Evolutionary conservation across 805 yeast genomes (phyloP).

Genomic region (Brettanomyces sp.): DNA sequence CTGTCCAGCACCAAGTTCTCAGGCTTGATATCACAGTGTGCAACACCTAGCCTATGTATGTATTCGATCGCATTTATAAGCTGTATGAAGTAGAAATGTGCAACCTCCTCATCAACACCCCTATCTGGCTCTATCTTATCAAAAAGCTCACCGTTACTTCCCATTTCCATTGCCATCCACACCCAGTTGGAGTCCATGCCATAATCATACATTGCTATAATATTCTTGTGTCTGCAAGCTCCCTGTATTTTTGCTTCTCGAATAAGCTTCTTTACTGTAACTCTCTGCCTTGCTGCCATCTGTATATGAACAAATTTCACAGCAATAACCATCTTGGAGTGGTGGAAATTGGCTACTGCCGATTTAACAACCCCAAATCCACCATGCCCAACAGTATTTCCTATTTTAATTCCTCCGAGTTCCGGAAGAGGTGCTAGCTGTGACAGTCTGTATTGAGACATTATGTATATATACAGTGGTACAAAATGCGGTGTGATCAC

Average conservation of each 20-base stretch:
- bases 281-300: slow-evolving; percentile 23
- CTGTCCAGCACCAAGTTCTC: slow-evolving; percentile 58
- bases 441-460: slow-evolving; percentile 28
- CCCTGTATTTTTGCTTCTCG: slow-evolving; percentile 53
- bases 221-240: slow-evolving; percentile 51
- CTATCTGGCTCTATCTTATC: slow-evolving; percentile 72
- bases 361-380: slow-evolving; percentile 55
- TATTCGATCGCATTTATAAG: slow-evolving; percentile 50
- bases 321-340: slow-evolving; percentile 30
- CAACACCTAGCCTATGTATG: slow-evolving; percentile 54
- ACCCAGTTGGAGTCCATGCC: slow-evolving; percentile 48
- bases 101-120: slow-evolving; percentile 57
- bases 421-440: slow-evolving; percentile 40
- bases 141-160: slow-evolving; percentile 68
- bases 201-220: slow-evolving; percentile 44
- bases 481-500: too few species aligned
- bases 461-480: neutral
- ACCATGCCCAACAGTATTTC: slow-evolving; percentile 56
- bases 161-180: slow-evolving; percentile 61
- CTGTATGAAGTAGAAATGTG: slow-evolving; percentile 63
- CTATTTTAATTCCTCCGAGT: slow-evolving; percentile 36
- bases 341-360: slow-evolving; percentile 29
- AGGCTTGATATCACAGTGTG: slow-evolving; percentile 62
- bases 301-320: slow-evolving; percentile 44
- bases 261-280: slow-evolving; percentile 28